These are phyloP conservation scores for Epipyxis sp. DNA, from an alignment of 108 stramenopile species.

Conservation along the genomic window DNA sequence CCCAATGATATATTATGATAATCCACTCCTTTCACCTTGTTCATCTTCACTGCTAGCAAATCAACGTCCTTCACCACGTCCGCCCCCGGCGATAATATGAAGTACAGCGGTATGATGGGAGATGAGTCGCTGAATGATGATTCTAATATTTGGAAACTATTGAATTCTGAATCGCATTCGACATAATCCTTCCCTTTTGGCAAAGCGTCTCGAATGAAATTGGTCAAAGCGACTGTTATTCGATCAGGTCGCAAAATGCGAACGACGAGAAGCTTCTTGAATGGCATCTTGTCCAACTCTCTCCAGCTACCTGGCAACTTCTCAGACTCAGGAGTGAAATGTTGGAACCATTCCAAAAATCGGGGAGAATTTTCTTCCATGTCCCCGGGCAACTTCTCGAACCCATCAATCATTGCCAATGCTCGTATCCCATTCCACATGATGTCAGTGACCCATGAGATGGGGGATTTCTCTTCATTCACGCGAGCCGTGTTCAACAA, in stretches of 20 bases:
- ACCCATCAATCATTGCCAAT: conserved; percentile 25
- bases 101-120: conserved; percentile 19
- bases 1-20: conserved; percentile 39
- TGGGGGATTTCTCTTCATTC: conserved; percentile 41
- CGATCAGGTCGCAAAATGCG: conserved; percentile 29
- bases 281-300: conserved; percentile 42
- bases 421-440: conserved; percentile 31
- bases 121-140: conserved; percentile 34
- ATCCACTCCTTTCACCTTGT: conserved; percentile 35
- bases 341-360: conserved; percentile 53
- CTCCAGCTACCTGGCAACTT: conserved; percentile 51
- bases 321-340: conserved; percentile 43
- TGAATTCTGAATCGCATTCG: conserved; percentile 44
- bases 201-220: conserved; percentile 33
- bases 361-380: conserved; percentile 42
- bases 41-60: conserved; percentile 34
- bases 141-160: conserved; percentile 44
- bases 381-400: conserved; percentile 43
- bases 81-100: conserved; percentile 31
- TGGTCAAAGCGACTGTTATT: conserved; percentile 31
- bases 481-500: conserved; percentile 34
- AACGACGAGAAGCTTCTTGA: conserved; percentile 22
- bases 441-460: conserved; percentile 51
- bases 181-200: conserved; percentile 41
- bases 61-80: conserved; percentile 50